Evolutionary conservation across 1,284 basidiomycete species (phyloP).

Genomic region (Leccinum cinnamomeum): DNA sequence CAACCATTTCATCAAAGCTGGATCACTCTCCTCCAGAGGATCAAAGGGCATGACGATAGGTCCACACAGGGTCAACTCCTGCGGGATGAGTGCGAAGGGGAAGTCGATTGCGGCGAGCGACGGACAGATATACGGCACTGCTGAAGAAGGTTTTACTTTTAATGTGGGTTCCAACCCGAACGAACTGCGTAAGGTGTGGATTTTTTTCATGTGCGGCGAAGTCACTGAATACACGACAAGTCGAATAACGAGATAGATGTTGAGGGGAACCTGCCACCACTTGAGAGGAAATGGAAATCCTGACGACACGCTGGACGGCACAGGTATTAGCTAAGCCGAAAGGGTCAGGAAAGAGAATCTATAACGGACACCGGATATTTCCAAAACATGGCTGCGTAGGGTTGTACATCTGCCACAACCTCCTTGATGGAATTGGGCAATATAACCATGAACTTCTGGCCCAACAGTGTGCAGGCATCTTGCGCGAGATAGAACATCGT

Average conservation of each 20-base stretch:
- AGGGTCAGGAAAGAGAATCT: not conserved
- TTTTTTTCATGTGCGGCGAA: not conserved
- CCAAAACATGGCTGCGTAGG: slow-evolving; percentile 6
- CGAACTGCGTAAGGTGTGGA: not conserved
- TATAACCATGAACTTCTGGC: slow-evolving; percentile 7
- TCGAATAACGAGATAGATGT: slow-evolving; percentile 13
- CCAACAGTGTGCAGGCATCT: slow-evolving; percentile 10
- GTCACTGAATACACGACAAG: not conserved
- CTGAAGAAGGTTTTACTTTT: not conserved
- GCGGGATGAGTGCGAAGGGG: not conserved
- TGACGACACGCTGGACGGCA: not conserved
- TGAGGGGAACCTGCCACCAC: slow-evolving; percentile 17
- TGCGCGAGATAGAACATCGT: slow-evolving; percentile 1
- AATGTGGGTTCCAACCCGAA: not conserved
- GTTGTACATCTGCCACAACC: not conserved
- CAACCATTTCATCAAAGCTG: slow-evolving; percentile 12
- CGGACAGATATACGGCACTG: slow-evolving; percentile 7
- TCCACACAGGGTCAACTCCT: slow-evolving; percentile 5
- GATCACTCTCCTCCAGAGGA: slow-evolving; percentile 10
- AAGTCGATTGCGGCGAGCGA: slow-evolving; percentile 3
- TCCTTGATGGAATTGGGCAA: slow-evolving; percentile 10
- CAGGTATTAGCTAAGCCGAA: not conserved
- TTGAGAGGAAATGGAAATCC: slow-evolving; percentile 10
- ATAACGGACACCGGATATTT: slow-evolving; percentile 12
- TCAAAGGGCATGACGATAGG: slow-evolving; percentile 15